phyloP scores from a whole-genome alignment of 345 rosid genomes.

The Euphorbia peplus region DNA sequence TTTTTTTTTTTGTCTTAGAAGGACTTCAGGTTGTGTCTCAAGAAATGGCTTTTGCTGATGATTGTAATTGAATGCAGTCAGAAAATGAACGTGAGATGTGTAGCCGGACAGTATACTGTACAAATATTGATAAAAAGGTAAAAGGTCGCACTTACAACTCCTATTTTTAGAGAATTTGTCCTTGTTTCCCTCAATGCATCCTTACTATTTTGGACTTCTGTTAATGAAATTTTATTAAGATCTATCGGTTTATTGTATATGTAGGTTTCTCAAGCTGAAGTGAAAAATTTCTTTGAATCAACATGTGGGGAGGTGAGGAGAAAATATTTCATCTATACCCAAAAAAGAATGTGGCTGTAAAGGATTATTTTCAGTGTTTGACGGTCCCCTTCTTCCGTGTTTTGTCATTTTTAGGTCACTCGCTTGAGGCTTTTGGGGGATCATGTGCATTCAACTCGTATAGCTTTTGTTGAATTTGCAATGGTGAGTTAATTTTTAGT shows the following conservation, averaged over 20 bases:
- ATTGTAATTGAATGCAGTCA: slow-evolving; percentile 49
- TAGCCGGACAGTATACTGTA: slow-evolving; percentile 81
- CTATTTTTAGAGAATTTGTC: slow-evolving; percentile 4
- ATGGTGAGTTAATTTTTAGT: slow-evolving; percentile 41
- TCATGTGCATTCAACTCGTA: slow-evolving; percentile 78
- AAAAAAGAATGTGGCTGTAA: neutral
- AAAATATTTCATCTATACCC: neutral
- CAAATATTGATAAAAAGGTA: slow-evolving; percentile 90
- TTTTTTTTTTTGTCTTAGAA: neutral
- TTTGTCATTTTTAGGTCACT: slow-evolving; percentile 50
- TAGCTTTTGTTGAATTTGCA: slow-evolving; percentile 86
- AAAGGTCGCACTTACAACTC: neutral
- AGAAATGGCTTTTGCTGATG: slow-evolving; percentile 9
- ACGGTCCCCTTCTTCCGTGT: neutral
- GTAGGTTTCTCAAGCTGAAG: slow-evolving; percentile 79
- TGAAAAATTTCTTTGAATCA: slow-evolving; percentile 70
- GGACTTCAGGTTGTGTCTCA: slow-evolving; percentile 5
- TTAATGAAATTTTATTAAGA: neutral
- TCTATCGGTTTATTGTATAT: neutral
- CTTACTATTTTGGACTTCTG: neutral
- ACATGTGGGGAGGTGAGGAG: slow-evolving; percentile 82
- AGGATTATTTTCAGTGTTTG: slow-evolving; percentile 5
- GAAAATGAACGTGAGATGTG: slow-evolving; percentile 98
- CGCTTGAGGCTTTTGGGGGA: slow-evolving; percentile 87
- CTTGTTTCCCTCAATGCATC: neutral